phyloP scores from a whole-genome alignment of 129 eudicot species.

The Scalesia atractyloides region DNA sequence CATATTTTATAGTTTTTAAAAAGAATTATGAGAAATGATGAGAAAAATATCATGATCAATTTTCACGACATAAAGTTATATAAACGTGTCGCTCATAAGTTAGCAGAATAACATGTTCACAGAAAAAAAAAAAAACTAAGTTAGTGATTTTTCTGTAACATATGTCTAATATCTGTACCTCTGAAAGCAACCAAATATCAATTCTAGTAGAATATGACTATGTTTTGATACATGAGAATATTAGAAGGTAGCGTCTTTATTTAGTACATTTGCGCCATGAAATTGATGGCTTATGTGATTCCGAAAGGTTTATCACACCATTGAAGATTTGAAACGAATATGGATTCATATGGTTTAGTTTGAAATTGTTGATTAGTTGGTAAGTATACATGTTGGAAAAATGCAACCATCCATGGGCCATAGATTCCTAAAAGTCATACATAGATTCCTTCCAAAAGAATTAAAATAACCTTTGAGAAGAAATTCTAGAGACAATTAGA shows the following conservation, averaged over 20 bases:
- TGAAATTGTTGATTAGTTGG: slow-evolving; percentile 14
- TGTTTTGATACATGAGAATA: no score
- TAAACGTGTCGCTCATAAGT: no score
- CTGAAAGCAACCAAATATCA: no score
- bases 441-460: slow-evolving; percentile 11
- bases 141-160: no score
- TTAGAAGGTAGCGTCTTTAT: not conserved
- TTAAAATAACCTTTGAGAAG: not conserved
- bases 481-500: slow-evolving; percentile 3
- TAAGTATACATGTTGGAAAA: slow-evolving; percentile 26
- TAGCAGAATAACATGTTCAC: no score
- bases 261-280: not conserved
- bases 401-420: slow-evolving; percentile 22
- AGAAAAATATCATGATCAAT: no score
- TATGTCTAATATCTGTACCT: no score
- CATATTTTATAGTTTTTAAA: not conserved
- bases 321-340: not conserved
- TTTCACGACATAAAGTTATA: no score
- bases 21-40: not conserved
- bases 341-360: not conserved
- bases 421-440: slow-evolving; percentile 29
- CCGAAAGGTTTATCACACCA: not conserved
- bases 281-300: not conserved
- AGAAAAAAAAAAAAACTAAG: no score
- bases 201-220: no score